Base-by-base conservation (phyloP, 495 filamentous ascomycete species). In the Xylaria castorea region DNA sequence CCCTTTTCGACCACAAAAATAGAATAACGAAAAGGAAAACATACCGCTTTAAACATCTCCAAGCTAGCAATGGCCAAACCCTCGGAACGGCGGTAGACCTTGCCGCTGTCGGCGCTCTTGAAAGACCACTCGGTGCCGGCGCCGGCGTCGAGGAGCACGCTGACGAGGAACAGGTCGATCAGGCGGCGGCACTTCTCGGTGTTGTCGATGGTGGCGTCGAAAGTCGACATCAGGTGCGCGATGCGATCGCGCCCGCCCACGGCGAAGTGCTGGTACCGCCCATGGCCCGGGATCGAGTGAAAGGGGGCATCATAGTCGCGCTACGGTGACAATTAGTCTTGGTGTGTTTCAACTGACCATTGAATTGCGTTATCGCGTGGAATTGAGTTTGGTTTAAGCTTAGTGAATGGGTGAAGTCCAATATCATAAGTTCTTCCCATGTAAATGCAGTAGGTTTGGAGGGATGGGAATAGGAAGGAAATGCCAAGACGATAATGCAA, bases 31-130 rank as follows among this genome's bases (percentile, higher is more conserved):
- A 22, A 36, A 36, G n/a, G 36, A 27, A 20, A 22, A 76, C 81
- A 25, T 75, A 86, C 85, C 18, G 81, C 86, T 83, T 96, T 97
- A 84, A 98, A 99, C 96, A 99, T 99, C 77, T 98, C 96, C 78
- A 99, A 82, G 80, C 92, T 95, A 30, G 97, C 96, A 57, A 99
- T 91, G 6, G 96, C 96, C 73, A 99, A 85, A 30, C 96, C 96
- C 80, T 99, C 96, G 68, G 94, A 97, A 50, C 96, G 89, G 50
- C 90, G 87, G 79, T 94, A 98, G 18, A 92, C 77, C 71, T 90
- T 92, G 40, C 95, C 95, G 72, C 94, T 97, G 78, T 98, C 94
- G 74, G 92, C 92, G 70, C 93, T 94, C 82, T 91, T 94, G 83
- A 97, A 99, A 50, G 90, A 92, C 94, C 94, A 97, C 34, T 84